Conservation (phyloP, 2,329 filamentous ascomycete genomes). For the Myriosclerotinia duriaeana region DNA sequence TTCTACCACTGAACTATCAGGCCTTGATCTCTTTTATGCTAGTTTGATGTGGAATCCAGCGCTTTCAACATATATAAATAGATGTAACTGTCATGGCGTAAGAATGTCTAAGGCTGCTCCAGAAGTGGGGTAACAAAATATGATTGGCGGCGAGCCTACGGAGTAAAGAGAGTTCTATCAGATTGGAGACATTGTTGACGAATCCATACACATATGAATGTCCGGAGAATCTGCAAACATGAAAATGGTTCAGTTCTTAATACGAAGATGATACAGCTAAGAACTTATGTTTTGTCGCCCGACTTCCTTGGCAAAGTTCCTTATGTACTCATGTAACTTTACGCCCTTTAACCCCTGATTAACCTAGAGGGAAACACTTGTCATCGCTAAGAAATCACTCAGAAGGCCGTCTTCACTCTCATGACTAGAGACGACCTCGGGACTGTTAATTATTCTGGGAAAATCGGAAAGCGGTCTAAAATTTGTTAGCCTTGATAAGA, state of each 20-base stretch:
- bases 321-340: not conserved
- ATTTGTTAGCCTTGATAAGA: no score
- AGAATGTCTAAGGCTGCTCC: not conserved
- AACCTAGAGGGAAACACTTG: not conserved
- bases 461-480: not conserved
- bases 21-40: not conserved
- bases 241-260: not conserved
- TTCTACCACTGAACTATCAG: slow-evolving; percentile 20
- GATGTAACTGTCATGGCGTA: no score
- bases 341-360: slow-evolving; percentile 13
- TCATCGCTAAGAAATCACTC: not conserved
- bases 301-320: not conserved
- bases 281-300: not conserved
- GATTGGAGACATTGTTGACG: not conserved
- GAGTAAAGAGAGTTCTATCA: no score
- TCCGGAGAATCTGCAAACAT: not conserved
- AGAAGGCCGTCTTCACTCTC: not conserved
- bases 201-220: not conserved
- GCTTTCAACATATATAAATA: no score
- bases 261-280: not conserved
- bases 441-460: not conserved
- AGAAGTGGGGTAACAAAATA: not conserved
- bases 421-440: not conserved
- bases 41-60: no score
- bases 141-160: no score